A percentile compares a stretch with the other conserved stretches of the same genome.
Conservation (phyloP, 2,329 filamentous ascomycete genomes). For the Aspergillus sp. region DNA sequence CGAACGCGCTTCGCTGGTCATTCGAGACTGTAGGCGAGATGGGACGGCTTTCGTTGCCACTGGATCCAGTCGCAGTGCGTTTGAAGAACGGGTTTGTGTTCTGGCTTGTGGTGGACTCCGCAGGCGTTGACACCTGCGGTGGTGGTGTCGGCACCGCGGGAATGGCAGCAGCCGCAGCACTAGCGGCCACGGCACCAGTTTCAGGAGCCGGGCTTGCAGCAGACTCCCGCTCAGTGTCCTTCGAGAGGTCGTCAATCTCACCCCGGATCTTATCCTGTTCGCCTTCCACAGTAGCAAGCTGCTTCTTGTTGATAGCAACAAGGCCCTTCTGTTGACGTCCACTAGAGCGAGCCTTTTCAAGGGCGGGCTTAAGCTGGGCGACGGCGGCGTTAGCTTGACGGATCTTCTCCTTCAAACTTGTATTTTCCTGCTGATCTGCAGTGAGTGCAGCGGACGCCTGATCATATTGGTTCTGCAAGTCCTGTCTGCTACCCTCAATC, state of each 20-base stretch:
- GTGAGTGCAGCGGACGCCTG: conserved; percentile 68
- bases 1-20: conserved; percentile 64
- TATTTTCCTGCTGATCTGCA: conserved; percentile 83
- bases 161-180: conserved; percentile 29
- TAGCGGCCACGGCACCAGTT: conserved; percentile 38
- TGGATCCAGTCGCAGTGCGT: conserved; percentile 43
- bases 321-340: conserved; percentile 92
- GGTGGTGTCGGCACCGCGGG: conserved; percentile 59
- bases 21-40: conserved; percentile 38
- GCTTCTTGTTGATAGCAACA: conserved; percentile 98
- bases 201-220: conserved; percentile 35
- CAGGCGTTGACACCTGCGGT: conserved; percentile 55
- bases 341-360: conserved; percentile 89
- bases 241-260: conserved; percentile 63
- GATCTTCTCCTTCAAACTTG: conserved; percentile 78
- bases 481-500: conserved; percentile 72
- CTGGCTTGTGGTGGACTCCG: conserved; percentile 53
- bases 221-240: conserved; percentile 53
- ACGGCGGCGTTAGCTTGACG: conserved; percentile 75
- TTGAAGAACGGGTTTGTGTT: conserved; percentile 96
- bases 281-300: conserved; percentile 78
- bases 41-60: conserved; percentile 36
- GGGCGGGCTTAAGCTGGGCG: conserved; percentile 73
- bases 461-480: conserved; percentile 75
- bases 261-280: conserved; percentile 81